Conservation (phyloP, 768 basidiomycete genomes). For the Mycena alexandri region DNA sequence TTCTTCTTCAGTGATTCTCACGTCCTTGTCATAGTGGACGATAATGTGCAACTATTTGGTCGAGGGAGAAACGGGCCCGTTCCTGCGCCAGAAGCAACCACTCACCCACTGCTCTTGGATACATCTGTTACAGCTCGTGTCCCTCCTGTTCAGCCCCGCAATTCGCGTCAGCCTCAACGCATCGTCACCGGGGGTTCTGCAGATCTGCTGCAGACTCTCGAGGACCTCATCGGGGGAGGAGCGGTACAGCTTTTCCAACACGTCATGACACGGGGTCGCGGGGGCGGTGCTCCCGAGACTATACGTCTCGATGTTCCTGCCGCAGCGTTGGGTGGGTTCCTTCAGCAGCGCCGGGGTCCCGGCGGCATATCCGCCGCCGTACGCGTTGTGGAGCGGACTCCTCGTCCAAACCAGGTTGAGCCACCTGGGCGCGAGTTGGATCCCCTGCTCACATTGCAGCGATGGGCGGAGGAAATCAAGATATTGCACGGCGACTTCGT, state of each 20-base stretch:
- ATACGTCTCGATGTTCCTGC: slow-evolving; percentile 85
- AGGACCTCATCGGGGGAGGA: slow-evolving; percentile 84
- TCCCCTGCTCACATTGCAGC: slow-evolving; percentile 83
- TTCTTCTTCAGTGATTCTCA: slow-evolving; percentile 15
- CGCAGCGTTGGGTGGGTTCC: slow-evolving; percentile 66
- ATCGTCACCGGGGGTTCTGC: slow-evolving; percentile 62
- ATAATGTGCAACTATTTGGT: slow-evolving; percentile 74
- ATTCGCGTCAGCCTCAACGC: slow-evolving; percentile 68
- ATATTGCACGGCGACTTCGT: slow-evolving; percentile 83
- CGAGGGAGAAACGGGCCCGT: slow-evolving; percentile 64
- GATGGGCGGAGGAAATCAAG: slow-evolving; percentile 92
- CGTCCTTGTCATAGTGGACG: slow-evolving; percentile 53
- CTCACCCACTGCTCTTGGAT: slow-evolving; percentile 87
- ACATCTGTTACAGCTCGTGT: slow-evolving; percentile 60
- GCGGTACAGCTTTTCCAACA: slow-evolving; percentile 89
- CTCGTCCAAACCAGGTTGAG: slow-evolving; percentile 52
- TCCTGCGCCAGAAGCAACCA: slow-evolving; percentile 75
- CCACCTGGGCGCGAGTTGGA: slow-evolving; percentile 75
- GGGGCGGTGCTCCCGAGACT: slow-evolving; percentile 68
- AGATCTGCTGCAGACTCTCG: slow-evolving; percentile 81
- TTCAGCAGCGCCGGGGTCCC: slow-evolving; percentile 62
- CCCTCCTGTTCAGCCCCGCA: slow-evolving; percentile 59
- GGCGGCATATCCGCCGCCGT: slow-evolving; percentile 66
- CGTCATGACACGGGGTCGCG: slow-evolving; percentile 73
- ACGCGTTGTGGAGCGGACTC: slow-evolving; percentile 68